These are phyloP conservation scores for Schizochytrium sp. DNA, from an alignment of 108 stramenopile species.

Conservation along the genomic window DNA sequence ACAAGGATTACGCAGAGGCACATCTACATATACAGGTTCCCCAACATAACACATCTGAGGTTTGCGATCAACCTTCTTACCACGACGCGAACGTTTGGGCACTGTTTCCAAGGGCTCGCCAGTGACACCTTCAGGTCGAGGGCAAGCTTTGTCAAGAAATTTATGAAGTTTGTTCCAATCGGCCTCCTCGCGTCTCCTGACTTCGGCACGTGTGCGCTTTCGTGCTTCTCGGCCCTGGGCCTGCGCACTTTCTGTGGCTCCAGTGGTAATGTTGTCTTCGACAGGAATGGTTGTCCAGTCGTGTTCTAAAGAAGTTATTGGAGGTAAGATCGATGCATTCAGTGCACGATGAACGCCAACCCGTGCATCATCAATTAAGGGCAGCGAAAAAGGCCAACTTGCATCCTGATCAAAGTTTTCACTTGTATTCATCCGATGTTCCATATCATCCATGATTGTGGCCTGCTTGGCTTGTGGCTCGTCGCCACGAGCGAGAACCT, in stretches of 20 bases:
- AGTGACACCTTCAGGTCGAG: neutral
- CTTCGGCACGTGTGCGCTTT: neutral
- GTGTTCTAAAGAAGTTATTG: neutral
- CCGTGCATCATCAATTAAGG: conserved; percentile 2
- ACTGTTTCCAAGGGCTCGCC: neutral
- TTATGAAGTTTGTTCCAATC: neutral
- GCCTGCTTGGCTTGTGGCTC: conserved; percentile 1
- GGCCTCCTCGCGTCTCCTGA: neutral
- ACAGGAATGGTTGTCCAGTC: neutral
- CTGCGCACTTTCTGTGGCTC: neutral
- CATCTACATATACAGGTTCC: conserved; percentile 39
- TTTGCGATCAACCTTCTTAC: neutral
- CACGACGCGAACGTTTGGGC: neutral
- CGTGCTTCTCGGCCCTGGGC: neutral
- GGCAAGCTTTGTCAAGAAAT: neutral
- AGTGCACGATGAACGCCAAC: neutral
- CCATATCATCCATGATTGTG: neutral
- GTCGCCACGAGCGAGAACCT: conserved; percentile 29
- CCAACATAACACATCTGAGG: conserved; percentile 38
- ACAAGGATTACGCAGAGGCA: conserved; percentile 25
- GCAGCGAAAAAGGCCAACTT: neutral
- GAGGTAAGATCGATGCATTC: conserved; percentile 18
- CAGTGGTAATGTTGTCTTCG: neutral
- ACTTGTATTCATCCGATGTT: neutral
- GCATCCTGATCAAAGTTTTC: neutral